A percentile compares a stretch with the other conserved stretches of the same genome.
These are phyloP conservation scores for Schoenoplectus triqueter DNA, from an alignment of 202 grass and related monocot species.

Conservation along the genomic window DNA sequence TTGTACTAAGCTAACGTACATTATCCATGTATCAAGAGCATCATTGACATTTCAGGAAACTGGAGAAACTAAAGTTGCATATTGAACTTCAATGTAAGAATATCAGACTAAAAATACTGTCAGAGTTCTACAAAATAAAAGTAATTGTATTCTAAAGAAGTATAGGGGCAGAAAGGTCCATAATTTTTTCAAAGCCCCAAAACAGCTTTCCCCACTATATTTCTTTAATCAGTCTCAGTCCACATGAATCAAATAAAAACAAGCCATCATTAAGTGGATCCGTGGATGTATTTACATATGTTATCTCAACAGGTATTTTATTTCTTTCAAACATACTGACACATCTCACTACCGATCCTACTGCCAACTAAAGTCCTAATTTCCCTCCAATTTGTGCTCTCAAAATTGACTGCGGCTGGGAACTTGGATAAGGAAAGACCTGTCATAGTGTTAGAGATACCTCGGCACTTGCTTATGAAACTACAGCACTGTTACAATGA, in stretches of 20 bases:
- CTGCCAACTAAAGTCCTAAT: too few relatives aligned
- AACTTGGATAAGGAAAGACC: too few relatives aligned
- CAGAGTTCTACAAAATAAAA: not conserved
- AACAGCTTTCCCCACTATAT: not conserved
- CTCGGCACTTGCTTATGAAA: too few relatives aligned
- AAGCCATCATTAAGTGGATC: not conserved
- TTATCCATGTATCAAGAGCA: not conserved
- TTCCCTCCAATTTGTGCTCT: too few relatives aligned
- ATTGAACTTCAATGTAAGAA: not conserved
- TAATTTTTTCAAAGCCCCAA: not conserved
- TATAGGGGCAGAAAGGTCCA: not conserved
- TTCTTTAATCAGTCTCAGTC: not conserved
- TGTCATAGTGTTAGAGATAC: too few relatives aligned
- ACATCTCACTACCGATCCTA: too few relatives aligned
- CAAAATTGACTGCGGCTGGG: too few relatives aligned
- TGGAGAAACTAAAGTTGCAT: not conserved
- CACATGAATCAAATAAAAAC: not conserved
- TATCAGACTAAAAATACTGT: conserved; percentile 3
- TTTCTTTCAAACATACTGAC: not conserved
- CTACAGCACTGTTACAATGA: too few relatives aligned
- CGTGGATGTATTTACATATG: not conserved
- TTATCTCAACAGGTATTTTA: not conserved
- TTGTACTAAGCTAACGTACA: not conserved
- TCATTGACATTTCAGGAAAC: not conserved
- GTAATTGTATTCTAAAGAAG: not conserved